Percentiles rank a stretch among this genome's conserved stretches.
These are phyloP conservation scores for Neurospora tetrasperma DNA, from an alignment of 495 filamentous ascomycete species.

Conservation along the genomic window DNA sequence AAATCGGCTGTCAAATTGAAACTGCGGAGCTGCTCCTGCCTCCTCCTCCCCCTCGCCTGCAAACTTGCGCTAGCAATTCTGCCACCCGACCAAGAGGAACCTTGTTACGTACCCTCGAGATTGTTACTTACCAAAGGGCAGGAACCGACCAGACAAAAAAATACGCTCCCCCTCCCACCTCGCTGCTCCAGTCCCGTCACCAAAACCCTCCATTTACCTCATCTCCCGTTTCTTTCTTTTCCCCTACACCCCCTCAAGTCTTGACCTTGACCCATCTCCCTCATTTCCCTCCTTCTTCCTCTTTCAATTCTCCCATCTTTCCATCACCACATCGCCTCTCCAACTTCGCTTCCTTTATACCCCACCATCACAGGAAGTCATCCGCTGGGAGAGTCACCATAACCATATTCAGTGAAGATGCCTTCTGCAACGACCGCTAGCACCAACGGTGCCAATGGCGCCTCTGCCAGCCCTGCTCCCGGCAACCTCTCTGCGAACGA, in stretches of 20 bases:
- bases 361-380: conserved; percentile 8
- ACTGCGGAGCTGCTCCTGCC: conserved; percentile 14
- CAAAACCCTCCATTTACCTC: neutral
- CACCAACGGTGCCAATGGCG: conserved; percentile 28
- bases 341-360: conserved; percentile 1
- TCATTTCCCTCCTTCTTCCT: conserved; percentile 1
- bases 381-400: conserved; percentile 5
- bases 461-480: conserved; percentile 9
- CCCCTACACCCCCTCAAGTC: conserved; percentile 11
- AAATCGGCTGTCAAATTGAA: neutral
- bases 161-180: conserved; percentile 1
- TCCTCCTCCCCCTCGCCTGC: conserved; percentile 9
- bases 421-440: conserved; percentile 30
- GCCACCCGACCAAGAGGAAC: neutral
- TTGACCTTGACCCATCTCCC: conserved; percentile 9
- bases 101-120: neutral
- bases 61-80: conserved; percentile 4
- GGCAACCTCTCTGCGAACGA: conserved; percentile 72
- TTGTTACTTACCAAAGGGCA: neutral
- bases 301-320: neutral
- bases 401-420: conserved; percentile 24
- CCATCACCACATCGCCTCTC: neutral
- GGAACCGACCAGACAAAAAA: conserved; percentile 5
- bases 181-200: neutral
- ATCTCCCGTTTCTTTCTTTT: neutral